phyloP scores from a whole-genome alignment of 163 green algal genomes.

The Scenedesmus sp. region DNA sequence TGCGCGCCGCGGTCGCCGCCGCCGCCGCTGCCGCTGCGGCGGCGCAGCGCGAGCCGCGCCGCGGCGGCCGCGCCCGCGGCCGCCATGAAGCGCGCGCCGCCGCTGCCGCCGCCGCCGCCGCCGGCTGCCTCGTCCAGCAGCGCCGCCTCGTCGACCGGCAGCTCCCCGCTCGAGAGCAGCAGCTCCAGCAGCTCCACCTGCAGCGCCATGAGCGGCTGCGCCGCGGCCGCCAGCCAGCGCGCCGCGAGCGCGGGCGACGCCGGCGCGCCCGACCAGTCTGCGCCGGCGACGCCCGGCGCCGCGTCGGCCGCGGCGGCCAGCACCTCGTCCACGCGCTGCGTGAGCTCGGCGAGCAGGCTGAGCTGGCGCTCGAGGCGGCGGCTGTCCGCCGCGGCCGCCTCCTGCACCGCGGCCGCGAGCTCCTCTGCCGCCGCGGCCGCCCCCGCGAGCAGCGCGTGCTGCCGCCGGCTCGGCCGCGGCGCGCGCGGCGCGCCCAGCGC shows the following conservation, averaged over 20 bases:
- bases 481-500: neutral
- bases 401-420: slow-evolving; percentile 34
- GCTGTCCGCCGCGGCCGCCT: slow-evolving; percentile 5
- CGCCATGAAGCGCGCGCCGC: neutral
- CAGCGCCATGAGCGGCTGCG: slow-evolving; percentile 28
- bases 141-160: slow-evolving; percentile 12
- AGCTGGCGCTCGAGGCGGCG: neutral
- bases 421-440: neutral
- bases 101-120: neutral
- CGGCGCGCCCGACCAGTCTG: neutral
- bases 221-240: slow-evolving; percentile 16
- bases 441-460: slow-evolving; percentile 34
- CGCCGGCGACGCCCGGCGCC: neutral
- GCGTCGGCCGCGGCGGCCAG: neutral
- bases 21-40: neutral
- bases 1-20: neutral
- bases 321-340: neutral
- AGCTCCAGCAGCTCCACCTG: slow-evolving; percentile 32
- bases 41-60: slow-evolving; percentile 2
- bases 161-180: slow-evolving; percentile 29
- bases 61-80: slow-evolving; percentile 32
- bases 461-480: slow-evolving; percentile 15
- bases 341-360: neutral
- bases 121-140: slow-evolving; percentile 2
- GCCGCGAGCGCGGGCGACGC: neutral